phyloP scores from a whole-genome alignment of 257 asterid species.

The Fraxinus quadrangulata region DNA sequence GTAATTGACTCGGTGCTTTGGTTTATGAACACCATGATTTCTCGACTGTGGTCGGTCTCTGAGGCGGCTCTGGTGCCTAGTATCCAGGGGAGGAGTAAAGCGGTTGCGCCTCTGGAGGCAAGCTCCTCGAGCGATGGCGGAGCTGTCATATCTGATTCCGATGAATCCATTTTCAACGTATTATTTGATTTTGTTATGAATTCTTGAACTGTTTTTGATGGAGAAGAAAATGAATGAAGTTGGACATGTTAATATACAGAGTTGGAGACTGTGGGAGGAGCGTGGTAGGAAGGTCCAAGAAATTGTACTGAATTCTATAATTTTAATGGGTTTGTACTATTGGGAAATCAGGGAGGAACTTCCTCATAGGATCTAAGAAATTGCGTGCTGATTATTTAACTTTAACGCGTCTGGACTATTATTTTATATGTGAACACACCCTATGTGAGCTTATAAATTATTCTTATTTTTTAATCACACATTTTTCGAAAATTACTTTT shows the following conservation, averaged over 20 bases:
- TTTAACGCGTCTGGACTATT: too few species aligned
- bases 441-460: too few species aligned
- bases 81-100: constrained; percentile 29
- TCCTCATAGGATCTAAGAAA: too few species aligned
- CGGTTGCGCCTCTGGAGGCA: constrained; percentile 16
- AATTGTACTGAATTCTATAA: not conserved
- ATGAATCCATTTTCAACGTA: not conserved
- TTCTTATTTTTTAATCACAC: too few species aligned
- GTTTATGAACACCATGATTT: constrained; percentile 47
- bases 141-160: not conserved
- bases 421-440: too few species aligned
- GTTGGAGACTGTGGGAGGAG: not conserved
- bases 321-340: too few species aligned
- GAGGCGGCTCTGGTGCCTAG: constrained; percentile 17
- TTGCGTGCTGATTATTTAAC: too few species aligned
- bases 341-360: too few species aligned
- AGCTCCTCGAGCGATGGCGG: constrained; percentile 37
- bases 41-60: constrained; percentile 33
- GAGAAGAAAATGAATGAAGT: not conserved
- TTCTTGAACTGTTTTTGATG: not conserved
- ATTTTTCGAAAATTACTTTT: too few species aligned
- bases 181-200: too few species aligned
- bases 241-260: too few species aligned
- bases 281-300: not conserved
- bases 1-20: constrained; percentile 40